phyloP scores from a whole-genome alignment of 768 basidiomycete species.

The Fibroporia radiculosa region DNA sequence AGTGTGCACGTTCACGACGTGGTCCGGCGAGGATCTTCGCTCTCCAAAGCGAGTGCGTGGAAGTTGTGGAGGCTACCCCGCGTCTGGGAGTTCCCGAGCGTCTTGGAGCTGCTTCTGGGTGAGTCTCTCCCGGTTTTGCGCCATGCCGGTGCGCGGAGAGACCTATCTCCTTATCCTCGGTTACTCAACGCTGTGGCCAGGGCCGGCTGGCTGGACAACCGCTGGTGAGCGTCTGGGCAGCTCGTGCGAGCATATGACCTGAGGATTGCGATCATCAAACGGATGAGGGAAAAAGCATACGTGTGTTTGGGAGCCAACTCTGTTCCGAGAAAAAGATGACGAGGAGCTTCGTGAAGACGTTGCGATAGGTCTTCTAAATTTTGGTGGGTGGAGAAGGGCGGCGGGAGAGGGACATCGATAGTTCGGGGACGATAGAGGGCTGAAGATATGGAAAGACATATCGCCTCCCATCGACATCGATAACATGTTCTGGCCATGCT shows the following conservation, averaged over 20 bases:
- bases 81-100: slow-evolving; percentile 2
- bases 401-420: background rate
- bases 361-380: background rate
- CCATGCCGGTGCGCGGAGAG: background rate
- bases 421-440: slow-evolving; percentile 4
- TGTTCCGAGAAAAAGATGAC: too few species aligned
- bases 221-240: background rate
- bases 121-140: background rate
- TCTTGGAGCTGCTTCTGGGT: background rate
- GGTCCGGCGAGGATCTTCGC: slow-evolving; percentile 4
- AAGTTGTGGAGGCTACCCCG: background rate
- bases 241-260: too few species aligned
- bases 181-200: background rate
- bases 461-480: slow-evolving; percentile 18
- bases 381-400: background rate
- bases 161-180: background rate
- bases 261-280: too few species aligned
- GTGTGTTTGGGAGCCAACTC: too few species aligned
- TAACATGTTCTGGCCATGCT: slow-evolving; percentile 15
- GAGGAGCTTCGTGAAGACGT: too few species aligned
- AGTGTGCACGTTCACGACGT: too few species aligned
- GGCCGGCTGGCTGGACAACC: background rate
- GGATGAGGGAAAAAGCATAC: too few species aligned
- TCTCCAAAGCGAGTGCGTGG: background rate
- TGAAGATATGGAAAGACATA: slow-evolving; percentile 1